Conservation (phyloP, 1,284 basidiomycete genomes). For the Ceratorhiza oryzae-sativae region DNA sequence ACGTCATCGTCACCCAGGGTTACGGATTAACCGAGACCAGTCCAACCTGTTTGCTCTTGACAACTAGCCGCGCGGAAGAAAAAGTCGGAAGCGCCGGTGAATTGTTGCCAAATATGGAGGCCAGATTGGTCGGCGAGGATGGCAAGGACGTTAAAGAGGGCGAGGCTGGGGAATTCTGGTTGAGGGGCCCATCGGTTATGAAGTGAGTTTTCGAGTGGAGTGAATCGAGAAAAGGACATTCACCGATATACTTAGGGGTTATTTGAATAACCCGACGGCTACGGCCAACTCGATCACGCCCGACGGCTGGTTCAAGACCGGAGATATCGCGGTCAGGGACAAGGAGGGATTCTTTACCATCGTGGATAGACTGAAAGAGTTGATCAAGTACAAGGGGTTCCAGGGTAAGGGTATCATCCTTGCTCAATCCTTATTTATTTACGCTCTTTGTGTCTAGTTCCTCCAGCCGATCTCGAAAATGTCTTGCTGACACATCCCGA, state of each 20-base stretch:
- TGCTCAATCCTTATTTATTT: background rate
- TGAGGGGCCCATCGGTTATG: constrained; percentile 80
- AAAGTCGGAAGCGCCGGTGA: constrained; percentile 73
- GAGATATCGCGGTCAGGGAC: constrained; percentile 72
- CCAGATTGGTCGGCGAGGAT: constrained; percentile 71
- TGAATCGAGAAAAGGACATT: too few relatives aligned
- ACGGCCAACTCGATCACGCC: constrained; percentile 70
- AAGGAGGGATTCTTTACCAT: constrained; percentile 69
- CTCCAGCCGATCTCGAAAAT: constrained; percentile 82
- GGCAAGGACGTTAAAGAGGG: constrained; percentile 57
- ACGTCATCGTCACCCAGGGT: constrained; percentile 56
- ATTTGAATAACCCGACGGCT: constrained; percentile 69
- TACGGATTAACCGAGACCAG: constrained; percentile 80
- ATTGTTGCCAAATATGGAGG: constrained; percentile 79
- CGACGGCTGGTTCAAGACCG: constrained; percentile 85
- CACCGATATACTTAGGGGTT: constrained; percentile 50
- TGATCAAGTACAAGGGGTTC: constrained; percentile 84
- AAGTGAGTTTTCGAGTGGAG: too few relatives aligned
- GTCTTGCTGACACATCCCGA: constrained; percentile 75
- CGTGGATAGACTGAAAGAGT: constrained; percentile 76
- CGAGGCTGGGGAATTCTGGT: constrained; percentile 79
- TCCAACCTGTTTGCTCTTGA: constrained; percentile 13
- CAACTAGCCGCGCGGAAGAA: background rate
- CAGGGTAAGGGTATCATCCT: constrained; percentile 56
- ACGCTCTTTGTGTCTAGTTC: constrained; percentile 58